phyloP scores from a whole-genome alignment of 148 eudicot species.

The Amaranthus cruentus region DNA sequence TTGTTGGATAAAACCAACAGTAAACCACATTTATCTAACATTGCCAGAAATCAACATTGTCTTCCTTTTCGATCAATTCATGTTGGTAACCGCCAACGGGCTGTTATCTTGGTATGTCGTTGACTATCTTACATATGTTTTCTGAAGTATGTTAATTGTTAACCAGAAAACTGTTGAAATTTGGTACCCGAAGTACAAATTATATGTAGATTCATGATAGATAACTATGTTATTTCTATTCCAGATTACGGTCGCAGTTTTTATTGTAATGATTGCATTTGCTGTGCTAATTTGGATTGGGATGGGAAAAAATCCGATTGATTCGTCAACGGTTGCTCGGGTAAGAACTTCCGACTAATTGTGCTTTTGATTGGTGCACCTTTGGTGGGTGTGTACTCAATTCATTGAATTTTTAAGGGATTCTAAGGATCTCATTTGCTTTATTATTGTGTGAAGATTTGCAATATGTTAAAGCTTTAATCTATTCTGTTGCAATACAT shows the following conservation, averaged over 20 bases:
- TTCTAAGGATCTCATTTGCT: not conserved
- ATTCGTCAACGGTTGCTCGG: slow-evolving; percentile 69
- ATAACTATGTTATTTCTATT: slow-evolving; percentile 14
- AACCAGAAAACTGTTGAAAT: not conserved
- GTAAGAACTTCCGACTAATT: slow-evolving; percentile 37
- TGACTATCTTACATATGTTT: not conserved
- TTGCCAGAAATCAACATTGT: slow-evolving; percentile 43
- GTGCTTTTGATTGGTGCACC: slow-evolving; percentile 1
- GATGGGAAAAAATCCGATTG: slow-evolving; percentile 68
- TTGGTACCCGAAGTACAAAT: not conserved
- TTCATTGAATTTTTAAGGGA: not conserved
- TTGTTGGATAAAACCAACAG: slow-evolving; percentile 51
- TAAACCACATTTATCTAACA: slow-evolving; percentile 32
- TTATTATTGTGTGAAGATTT: not conserved
- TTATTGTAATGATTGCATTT: slow-evolving; percentile 54
- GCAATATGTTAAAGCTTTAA: not conserved
- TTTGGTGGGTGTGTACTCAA: not conserved
- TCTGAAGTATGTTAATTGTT: not conserved
- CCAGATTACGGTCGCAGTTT: slow-evolving; percentile 60
- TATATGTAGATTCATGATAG: not conserved
- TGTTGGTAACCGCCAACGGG: slow-evolving; percentile 84
- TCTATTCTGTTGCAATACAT: not conserved
- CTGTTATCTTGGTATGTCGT: slow-evolving; percentile 65
- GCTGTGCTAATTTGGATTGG: slow-evolving; percentile 89
- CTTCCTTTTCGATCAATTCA: slow-evolving; percentile 43